Evolutionary conservation across 2,329 filamentous ascomycete species (phyloP), one percentile per base, ranked within the genome.

Genomic region (Alternaria gaisen): DNA sequence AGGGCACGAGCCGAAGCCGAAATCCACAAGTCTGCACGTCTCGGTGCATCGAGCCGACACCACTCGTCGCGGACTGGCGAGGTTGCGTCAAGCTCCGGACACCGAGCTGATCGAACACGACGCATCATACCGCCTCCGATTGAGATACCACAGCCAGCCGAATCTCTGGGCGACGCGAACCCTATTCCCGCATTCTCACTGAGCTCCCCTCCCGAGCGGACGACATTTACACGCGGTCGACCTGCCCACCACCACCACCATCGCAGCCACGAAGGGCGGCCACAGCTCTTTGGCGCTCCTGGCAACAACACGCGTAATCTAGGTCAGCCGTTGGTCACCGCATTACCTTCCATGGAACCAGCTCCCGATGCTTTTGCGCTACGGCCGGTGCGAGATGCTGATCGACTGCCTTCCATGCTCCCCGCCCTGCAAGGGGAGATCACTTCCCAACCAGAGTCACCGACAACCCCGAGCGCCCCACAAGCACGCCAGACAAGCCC

Each of bases 51-150:
- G 12, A 72, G 72, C 66, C 71, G 78, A 60, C 78, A 79, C 63
- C 78, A 80, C 69, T 79, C 79, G 43, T 77, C 74, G 34, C 73
- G 80, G 26, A 79, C 79, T 44, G 76, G 80, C 58, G 77, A 80
- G 56, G 60, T 76, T 53, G 63, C 64, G 28, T 76, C 76, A 42
- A 69, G 75, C 53, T 75, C 76, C 36, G 72, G 77, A 42, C 79
- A 81, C 64, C 74, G 83, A 48, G 72, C 80, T 52, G 82, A 81
- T 51, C 80, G 80, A 65, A 80, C 76, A 51, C 88, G 93, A 66
- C 87, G 94, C 72, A 91, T 95, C 76, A 89, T 91, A 30, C 92
- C 93, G 67, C 93, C 94, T 51, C 91, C 93, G 34, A 94, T 96
- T 75, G 91, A 94, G 72, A 91, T 94, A 20, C 88, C 91, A 20